These are phyloP conservation scores for Diophrys sp. DNA, from an alignment of 73 alveolate genomes.

Conservation along the genomic window DNA sequence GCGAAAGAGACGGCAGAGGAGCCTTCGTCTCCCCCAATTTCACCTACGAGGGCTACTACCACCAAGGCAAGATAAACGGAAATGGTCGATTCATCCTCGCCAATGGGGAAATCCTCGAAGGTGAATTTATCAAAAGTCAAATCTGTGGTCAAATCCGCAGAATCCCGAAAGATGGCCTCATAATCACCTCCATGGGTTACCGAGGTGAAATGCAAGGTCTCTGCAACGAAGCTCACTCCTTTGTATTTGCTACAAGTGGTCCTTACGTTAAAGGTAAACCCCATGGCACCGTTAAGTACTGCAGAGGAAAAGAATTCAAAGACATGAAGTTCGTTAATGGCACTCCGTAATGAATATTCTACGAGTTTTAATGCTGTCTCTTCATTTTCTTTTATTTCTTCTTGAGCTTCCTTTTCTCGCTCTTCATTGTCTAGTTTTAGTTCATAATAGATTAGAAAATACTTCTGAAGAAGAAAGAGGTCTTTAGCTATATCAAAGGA, in stretches of 20 bases:
- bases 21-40: background rate
- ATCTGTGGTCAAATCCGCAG: background rate
- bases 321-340: background rate
- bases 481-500: too few relatives aligned
- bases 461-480: too few relatives aligned
- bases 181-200: background rate
- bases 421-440: too few relatives aligned
- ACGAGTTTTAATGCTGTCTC: too few relatives aligned
- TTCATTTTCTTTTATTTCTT: too few relatives aligned
- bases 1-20: background rate
- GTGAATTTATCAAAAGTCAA: background rate
- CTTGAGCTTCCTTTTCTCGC: too few relatives aligned
- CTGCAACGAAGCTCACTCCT: background rate
- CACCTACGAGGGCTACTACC: constrained; percentile 1
- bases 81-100: background rate
- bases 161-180: background rate
- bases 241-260: background rate
- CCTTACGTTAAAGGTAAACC: background rate
- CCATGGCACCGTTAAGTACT: background rate
- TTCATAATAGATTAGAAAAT: too few relatives aligned
- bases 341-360: too few relatives aligned
- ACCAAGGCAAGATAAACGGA: background rate
- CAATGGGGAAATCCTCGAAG: background rate
- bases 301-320: background rate
- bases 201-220: background rate